A percentile compares a stretch with the other conserved stretches of the same genome.
Evolutionary conservation across 2,329 filamentous ascomycete genomes (phyloP).

Genomic region (Septoria linicola): DNA sequence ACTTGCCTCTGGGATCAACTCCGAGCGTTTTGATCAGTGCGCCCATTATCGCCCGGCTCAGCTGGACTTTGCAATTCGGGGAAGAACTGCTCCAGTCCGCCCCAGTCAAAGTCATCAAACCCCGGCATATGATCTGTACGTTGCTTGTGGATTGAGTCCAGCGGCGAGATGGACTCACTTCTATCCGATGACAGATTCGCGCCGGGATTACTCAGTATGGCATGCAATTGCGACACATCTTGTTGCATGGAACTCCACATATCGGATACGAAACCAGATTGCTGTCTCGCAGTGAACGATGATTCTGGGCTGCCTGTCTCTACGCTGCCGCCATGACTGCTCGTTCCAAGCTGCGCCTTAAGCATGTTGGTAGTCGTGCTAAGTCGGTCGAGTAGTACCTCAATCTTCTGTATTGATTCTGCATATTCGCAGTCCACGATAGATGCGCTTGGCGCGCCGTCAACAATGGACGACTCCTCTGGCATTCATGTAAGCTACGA

Average conservation of each 20-base stretch:
- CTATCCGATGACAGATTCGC: not conserved
- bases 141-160: not conserved
- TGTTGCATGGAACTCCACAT: constrained; percentile 1
- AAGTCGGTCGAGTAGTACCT: constrained; percentile 16
- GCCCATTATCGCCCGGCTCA: not conserved
- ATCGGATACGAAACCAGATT: not conserved
- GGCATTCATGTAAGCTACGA: no score
- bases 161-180: not conserved
- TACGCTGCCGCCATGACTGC: not conserved
- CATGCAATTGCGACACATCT: constrained; percentile 7
- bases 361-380: constrained; percentile 14
- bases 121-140: constrained; percentile 3
- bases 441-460: not conserved
- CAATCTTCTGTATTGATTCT: constrained; percentile 15
- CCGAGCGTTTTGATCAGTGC: not conserved
- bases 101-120: constrained; percentile 18
- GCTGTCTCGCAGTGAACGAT: not conserved
- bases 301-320: not conserved
- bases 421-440: not conserved
- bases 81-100: constrained; percentile 19
- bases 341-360: not conserved
- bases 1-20: not conserved
- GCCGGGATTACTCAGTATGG: not conserved
- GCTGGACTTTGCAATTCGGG: constrained; percentile 6
- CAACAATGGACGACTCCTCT: constrained; percentile 1